A percentile compares a stretch with the other conserved stretches of the same genome.
Evolutionary conservation across 2,329 filamentous ascomycete genomes (phyloP).

Genomic region (Sporothrix globosa): DNA sequence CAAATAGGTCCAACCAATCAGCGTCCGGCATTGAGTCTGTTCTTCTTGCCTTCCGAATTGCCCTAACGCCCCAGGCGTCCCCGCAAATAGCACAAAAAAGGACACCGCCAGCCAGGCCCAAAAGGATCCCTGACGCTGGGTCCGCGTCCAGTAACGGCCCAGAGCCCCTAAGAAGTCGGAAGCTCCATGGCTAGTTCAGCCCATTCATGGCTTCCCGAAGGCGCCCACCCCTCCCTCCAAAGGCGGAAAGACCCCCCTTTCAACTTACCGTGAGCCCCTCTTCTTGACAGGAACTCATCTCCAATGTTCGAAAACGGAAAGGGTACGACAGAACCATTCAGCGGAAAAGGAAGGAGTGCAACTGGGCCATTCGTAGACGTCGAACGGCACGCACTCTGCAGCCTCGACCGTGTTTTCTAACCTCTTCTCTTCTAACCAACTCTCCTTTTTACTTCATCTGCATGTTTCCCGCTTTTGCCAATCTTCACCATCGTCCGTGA

Average conservation of each 20-base stretch:
- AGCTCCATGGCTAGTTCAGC: constrained; percentile 1
- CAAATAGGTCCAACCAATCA: not conserved
- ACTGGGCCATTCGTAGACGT: constrained; percentile 9
- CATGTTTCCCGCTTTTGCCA: too few species aligned
- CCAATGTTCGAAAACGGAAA: constrained; percentile 24
- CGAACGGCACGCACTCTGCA: constrained; percentile 21
- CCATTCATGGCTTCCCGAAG: constrained; percentile 6
- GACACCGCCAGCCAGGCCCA: constrained; percentile 28
- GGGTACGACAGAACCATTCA: not conserved
- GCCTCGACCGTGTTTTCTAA: not conserved
- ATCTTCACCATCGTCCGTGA: not conserved
- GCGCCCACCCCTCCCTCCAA: not conserved
- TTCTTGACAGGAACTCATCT: constrained; percentile 18
- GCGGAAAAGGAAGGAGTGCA: constrained; percentile 19
- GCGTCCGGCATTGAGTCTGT: not conserved
- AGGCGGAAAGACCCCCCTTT: constrained; percentile 11
- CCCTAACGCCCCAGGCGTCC: constrained; percentile 12
- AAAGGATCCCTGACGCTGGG: constrained; percentile 12
- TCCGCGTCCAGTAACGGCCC: not conserved
- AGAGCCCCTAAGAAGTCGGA: not conserved
- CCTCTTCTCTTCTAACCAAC: not conserved
- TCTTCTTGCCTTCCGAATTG: constrained; percentile 5
- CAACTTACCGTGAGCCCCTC: constrained; percentile 19
- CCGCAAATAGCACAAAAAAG: constrained; percentile 9
- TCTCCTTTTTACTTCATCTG: not conserved